Base-by-base conservation (phyloP, 2,329 filamentous ascomycete genomes). In the Talaromyces funiculosus region DNA sequence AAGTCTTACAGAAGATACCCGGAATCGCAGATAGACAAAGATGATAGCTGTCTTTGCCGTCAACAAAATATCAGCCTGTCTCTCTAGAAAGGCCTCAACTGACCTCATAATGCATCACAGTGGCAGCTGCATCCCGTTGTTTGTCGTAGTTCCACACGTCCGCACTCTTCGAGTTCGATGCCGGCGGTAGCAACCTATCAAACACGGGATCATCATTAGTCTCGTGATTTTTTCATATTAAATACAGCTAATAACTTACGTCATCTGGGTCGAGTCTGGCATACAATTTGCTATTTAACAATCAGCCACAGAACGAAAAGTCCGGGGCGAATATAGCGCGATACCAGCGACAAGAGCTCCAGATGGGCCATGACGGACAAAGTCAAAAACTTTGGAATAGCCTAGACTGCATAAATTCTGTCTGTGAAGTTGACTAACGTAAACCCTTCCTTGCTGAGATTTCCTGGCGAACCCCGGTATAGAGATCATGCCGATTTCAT, bases 331-430 rank as follows among this genome's bases (percentile, higher is more conserved):
- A 31, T 18, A 8, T 18, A 57, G 18, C 22, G 26, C 70, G 71
- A 63, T 66, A 76, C 75, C 71, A 37, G 71, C 68, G 64, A 77
- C 67, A 53, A 77, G 60, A 49, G 68, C 67, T 38, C 75, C 75
- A 24, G 72, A 72, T 43, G 65, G 61, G 18, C 69, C 70, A 59
- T 75, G 71, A 12, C 74, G 69, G 49, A 71, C 55, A 43, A 76
- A 67, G 62, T 72, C 67, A 40, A 26, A 16, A 33, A 54, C 51
- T 12, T 40, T 40, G 8, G 6, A 24, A 37, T 37, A 37, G 22
- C 22, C 66, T 38, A 75, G 68, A 37, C 69, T 65, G 60, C 73
- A 68, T 4, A 77, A 62, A 37, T 66, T 66, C 12, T 65, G 69
- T 38, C 68, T 67, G 10, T 63, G 64, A 20, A 76, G 56, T 33